These are phyloP conservation scores for Cercophora newfieldiana DNA, from an alignment of 495 filamentous ascomycete genomes.

Conservation along the genomic window DNA sequence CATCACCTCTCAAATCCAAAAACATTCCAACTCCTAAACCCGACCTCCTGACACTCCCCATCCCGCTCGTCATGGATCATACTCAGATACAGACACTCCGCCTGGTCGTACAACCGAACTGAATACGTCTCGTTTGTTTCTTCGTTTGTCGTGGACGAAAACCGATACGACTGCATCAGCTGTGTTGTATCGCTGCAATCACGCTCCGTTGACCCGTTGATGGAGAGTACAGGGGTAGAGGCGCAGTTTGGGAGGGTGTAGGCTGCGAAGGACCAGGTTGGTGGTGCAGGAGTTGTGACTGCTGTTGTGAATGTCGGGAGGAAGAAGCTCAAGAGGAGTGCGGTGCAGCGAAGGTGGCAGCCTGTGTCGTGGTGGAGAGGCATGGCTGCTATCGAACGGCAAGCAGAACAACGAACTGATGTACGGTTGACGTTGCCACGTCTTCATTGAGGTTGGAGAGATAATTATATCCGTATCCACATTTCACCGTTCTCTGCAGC, in stretches of 20 bases:
- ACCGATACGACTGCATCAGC: not conserved
- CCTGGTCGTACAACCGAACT: not conserved
- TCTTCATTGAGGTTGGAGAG: too few species aligned
- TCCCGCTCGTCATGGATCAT: not conserved
- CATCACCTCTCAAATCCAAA: not conserved
- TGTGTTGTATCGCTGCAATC: not conserved
- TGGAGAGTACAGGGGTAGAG: not conserved
- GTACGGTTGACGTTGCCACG: too few species aligned
- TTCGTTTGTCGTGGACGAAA: not conserved
- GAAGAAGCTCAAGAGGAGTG: too few species aligned
- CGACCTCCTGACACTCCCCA: not conserved
- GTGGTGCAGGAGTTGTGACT: not conserved
- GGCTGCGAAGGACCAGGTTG: not conserved
- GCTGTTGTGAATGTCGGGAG: not conserved
- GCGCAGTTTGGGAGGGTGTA: not conserved
- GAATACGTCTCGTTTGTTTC: not conserved
- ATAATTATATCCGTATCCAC: too few species aligned
- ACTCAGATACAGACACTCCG: not conserved
- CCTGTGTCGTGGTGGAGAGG: too few species aligned
- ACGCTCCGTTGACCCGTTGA: not conserved
- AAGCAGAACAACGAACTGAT: too few species aligned
- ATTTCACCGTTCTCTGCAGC: too few species aligned
- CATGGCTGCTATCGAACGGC: too few species aligned
- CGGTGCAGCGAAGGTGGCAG: too few species aligned
- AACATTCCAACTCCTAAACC: not conserved